These are phyloP conservation scores for Chrysoporthe cubensis DNA, from an alignment of 2,329 filamentous ascomycete genomes.

Conservation along the genomic window DNA sequence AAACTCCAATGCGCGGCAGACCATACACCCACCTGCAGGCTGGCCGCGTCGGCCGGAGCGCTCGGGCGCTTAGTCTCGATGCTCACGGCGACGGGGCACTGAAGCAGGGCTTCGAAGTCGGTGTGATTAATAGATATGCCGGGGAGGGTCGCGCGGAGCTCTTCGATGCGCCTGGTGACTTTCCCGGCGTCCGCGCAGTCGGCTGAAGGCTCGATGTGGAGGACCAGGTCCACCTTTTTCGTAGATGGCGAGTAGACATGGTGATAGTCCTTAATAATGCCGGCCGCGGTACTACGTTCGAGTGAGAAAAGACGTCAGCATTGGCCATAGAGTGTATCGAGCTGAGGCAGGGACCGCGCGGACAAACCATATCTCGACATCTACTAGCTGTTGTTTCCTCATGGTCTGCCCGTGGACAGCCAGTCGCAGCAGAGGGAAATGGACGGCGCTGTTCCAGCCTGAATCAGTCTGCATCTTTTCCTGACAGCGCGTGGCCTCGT, in stretches of 20 bases:
- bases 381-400: background rate
- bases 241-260: background rate
- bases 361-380: background rate
- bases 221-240: background rate
- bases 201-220: background rate
- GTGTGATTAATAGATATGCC: conserved; percentile 10
- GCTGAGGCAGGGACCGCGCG: background rate
- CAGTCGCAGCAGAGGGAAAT: background rate
- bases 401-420: background rate
- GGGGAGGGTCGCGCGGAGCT: background rate
- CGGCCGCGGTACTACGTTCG: background rate
- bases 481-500: background rate
- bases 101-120: conserved; percentile 7
- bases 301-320: background rate
- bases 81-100: conserved; percentile 19
- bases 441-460: conserved; percentile 2
- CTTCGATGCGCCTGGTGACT: background rate
- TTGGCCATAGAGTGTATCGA: background rate
- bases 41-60: background rate
- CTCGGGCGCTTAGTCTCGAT: conserved; percentile 17
- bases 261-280: background rate
- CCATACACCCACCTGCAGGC: conserved; percentile 18
- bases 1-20: conserved; percentile 14
- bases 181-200: background rate
- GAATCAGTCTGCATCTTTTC: conserved; percentile 4